Conservation (phyloP, 2,329 filamentous ascomycete species). For the Pseudogymnoascus sp. region DNA sequence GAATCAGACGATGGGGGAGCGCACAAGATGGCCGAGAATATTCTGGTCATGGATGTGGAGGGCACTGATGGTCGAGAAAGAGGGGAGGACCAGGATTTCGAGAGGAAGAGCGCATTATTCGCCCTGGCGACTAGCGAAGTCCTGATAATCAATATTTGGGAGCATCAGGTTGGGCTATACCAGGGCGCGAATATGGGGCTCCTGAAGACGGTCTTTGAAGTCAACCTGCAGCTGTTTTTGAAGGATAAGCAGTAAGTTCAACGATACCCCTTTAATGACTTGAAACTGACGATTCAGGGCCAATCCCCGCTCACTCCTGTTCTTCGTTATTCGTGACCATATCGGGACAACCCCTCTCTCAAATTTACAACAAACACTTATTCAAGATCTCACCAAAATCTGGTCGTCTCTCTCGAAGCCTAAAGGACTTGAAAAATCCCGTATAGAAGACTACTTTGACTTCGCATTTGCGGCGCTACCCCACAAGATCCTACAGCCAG, state of each 20-base stretch:
- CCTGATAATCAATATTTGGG: slow-evolving; percentile 97
- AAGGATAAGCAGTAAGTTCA: slow-evolving; percentile 78
- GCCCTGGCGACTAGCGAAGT: slow-evolving; percentile 96
- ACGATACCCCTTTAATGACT: slow-evolving; percentile 9
- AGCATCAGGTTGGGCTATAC: slow-evolving; percentile 95
- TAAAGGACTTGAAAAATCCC: slow-evolving; percentile 73
- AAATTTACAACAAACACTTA: slow-evolving; percentile 81
- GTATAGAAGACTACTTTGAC: slow-evolving; percentile 96
- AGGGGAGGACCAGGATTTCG: slow-evolving; percentile 97
- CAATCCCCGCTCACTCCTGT: slow-evolving; percentile 81
- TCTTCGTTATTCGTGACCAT: slow-evolving; percentile 98
- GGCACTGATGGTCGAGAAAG: slow-evolving; percentile 93
- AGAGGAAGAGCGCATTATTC: slow-evolving; percentile 95
- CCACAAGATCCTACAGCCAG: slow-evolving; percentile 92
- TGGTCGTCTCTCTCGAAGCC: slow-evolving; percentile 93
- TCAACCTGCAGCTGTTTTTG: slow-evolving; percentile 92
- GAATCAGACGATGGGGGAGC: slow-evolving; percentile 38
- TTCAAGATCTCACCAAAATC: slow-evolving; percentile 84
- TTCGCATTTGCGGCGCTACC: slow-evolving; percentile 94
- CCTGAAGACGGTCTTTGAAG: slow-evolving; percentile 97
- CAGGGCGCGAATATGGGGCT: slow-evolving; percentile 98
- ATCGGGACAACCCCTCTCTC: slow-evolving; percentile 82
- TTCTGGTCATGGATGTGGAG: slow-evolving; percentile 98
- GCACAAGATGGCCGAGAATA: slow-evolving; percentile 83
- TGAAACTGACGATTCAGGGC: slow-evolving; percentile 45